Evolutionary conservation across 2,329 filamentous ascomycete species (phyloP), one percentile per base, ranked within the genome.

Genomic region (Talaromyces albobiverticillius): DNA sequence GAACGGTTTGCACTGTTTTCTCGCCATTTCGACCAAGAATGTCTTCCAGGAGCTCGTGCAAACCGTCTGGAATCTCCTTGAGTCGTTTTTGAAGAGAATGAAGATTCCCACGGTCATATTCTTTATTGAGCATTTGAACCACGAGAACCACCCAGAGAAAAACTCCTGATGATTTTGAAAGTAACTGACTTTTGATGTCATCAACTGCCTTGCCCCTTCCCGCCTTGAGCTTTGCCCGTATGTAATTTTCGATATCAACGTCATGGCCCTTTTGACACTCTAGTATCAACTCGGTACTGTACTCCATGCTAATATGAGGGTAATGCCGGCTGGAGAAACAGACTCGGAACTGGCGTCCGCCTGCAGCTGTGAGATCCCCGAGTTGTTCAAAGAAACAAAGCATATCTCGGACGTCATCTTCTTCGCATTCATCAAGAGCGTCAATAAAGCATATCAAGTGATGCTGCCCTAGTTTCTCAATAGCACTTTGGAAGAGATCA

Each of bases 131-230:
- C 3, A 79, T 78, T 4, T 66, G 54, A 1, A 79, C 65, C 2
- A 78, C 76, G 0, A 79, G 58, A 0, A 76, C 68, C 1, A 72
- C 71, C 74, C 77, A 80, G 55, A 80, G 63, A 18, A 81, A 80
- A 0, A 79, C 64, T 0, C 73, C 71, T 0, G 69, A 64, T 2
- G 76, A 68, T 38, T 74, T 78, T 1, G 65, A 26, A 0, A 68
- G 62, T 25, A 81, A 51, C 16, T 71, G 53, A 7, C 25, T 14
- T 14, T 18, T 54, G 5, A 54, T 43, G 6, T 54, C 20, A 5
- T 54, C 18, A 5, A 25, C 46, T 20, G 29, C 11, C 29, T 48
- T 54, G 14, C 9, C 51, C 14, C 13, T 6, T 36, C 49, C 40
- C 3, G 32, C 41, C 23, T 38, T 46, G 4, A 51, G 13, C 14